These are phyloP conservation scores for Lactarius psammicola DNA, from an alignment of 768 basidiomycete genomes.

Conservation along the genomic window DNA sequence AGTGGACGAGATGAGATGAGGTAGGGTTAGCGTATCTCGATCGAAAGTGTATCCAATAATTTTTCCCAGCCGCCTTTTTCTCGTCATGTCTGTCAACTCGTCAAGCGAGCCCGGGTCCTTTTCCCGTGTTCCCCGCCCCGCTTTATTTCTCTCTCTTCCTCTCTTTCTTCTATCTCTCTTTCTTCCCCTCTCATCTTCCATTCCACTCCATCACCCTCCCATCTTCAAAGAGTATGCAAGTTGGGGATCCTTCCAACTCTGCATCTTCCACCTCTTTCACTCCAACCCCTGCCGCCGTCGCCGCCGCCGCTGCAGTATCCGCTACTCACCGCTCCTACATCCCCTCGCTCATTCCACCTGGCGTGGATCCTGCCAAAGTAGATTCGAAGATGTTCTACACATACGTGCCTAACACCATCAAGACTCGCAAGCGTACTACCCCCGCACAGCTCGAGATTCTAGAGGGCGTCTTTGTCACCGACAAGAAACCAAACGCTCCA, in stretches of 20 bases:
- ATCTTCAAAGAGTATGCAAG: slow-evolving; percentile 11
- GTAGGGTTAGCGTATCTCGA: slow-evolving; percentile 2
- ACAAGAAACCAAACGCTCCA: slow-evolving; percentile 87
- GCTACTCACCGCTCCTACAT: slow-evolving; percentile 37
- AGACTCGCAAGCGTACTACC: slow-evolving; percentile 90
- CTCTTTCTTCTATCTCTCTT: slow-evolving; percentile 1
- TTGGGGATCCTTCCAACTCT: slow-evolving; percentile 22
- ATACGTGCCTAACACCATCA: slow-evolving; percentile 91
- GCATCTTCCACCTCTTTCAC: slow-evolving; percentile 4
- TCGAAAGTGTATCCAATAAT: background rate
- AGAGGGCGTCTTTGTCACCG: slow-evolving; percentile 80
- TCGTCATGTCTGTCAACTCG: slow-evolving; percentile 5
- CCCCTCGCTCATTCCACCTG: slow-evolving; percentile 48
- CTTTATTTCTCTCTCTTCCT: slow-evolving; percentile 3
- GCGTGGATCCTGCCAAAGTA: slow-evolving; percentile 63
- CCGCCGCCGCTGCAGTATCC: slow-evolving; percentile 3
- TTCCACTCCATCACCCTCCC: background rate
- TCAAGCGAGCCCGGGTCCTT: background rate
- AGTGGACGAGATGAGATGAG: background rate
- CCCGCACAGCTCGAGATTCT: slow-evolving; percentile 85
- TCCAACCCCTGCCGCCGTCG: slow-evolving; percentile 12
- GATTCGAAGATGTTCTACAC: slow-evolving; percentile 84
- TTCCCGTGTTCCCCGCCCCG: background rate
- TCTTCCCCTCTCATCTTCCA: slow-evolving; percentile 14
- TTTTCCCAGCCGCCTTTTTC: background rate